Percentiles rank a stretch among this genome's conserved stretches.
Evolutionary conservation across 1,139 yeast species (phyloP).

Genomic region (Geotrichum australiense): DNA sequence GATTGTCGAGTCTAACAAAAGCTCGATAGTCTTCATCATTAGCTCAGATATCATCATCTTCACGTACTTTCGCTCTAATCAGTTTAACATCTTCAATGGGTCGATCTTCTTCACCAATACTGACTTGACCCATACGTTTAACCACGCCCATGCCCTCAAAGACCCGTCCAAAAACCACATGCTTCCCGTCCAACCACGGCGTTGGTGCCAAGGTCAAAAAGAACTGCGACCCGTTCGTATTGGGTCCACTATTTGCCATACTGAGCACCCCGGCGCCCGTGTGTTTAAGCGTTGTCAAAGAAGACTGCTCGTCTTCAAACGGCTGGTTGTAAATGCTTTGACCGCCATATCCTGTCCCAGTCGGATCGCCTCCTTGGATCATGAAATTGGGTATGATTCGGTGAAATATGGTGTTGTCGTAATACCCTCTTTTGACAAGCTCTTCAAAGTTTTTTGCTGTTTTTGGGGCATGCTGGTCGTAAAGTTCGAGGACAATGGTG

Average conservation of each 20-base stretch:
- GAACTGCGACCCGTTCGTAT: conserved; percentile 42
- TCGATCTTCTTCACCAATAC: conserved; percentile 37
- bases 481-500: conserved; percentile 28
- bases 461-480: conserved; percentile 30
- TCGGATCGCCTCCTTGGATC: conserved; percentile 38
- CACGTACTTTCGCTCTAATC: conserved; percentile 13
- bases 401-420: conserved; percentile 34
- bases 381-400: conserved; percentile 37
- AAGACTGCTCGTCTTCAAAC: conserved; percentile 38
- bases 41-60: neutral
- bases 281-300: conserved; percentile 37
- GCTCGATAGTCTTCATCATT: conserved; percentile 1
- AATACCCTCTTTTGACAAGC: conserved; percentile 29
- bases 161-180: conserved; percentile 56
- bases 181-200: conserved; percentile 43
- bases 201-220: conserved; percentile 46
- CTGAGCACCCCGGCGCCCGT: conserved; percentile 51
- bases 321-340: conserved; percentile 28
- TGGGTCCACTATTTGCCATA: conserved; percentile 36
- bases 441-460: conserved; percentile 29
- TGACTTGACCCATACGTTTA: conserved; percentile 46
- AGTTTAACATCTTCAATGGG: conserved; percentile 34
- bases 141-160: conserved; percentile 48
- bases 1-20: no score
- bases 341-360: conserved; percentile 35